These are phyloP conservation scores for Fagopyrum tataricum DNA, from an alignment of 148 eudicot species.

Conservation along the genomic window DNA sequence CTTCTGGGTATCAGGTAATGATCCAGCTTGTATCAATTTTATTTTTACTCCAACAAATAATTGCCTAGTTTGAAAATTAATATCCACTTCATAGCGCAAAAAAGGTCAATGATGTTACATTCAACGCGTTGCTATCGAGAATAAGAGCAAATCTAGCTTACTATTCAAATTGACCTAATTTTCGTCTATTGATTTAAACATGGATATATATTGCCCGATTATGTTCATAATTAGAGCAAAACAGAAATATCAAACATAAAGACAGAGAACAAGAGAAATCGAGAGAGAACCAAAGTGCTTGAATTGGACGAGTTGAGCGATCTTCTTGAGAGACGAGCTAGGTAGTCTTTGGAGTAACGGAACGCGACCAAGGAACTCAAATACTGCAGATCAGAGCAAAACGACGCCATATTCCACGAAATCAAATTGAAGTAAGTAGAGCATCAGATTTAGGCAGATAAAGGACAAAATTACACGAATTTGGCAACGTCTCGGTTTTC, in stretches of 20 bases:
- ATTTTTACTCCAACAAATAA: background rate
- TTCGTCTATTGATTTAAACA: background rate
- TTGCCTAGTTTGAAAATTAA: background rate
- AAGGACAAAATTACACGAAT: background rate
- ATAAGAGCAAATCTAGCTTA: background rate
- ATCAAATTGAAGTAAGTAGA: background rate
- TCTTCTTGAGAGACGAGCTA: slow-evolving; percentile 52
- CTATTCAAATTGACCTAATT: background rate
- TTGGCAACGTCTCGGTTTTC: no score
- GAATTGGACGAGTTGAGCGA: slow-evolving; percentile 42
- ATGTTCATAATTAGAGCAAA: background rate
- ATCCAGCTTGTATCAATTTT: no score
- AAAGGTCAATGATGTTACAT: background rate
- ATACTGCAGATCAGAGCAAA: slow-evolving; percentile 37
- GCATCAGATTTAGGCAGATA: background rate
- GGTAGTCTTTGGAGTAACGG: slow-evolving; percentile 84
- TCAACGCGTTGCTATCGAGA: background rate
- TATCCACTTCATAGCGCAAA: background rate
- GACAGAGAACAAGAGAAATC: background rate
- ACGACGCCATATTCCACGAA: background rate
- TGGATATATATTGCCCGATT: background rate
- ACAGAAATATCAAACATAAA: background rate
- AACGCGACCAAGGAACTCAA: slow-evolving; percentile 62
- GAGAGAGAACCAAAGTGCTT: slow-evolving; percentile 44
- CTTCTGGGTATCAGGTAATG: no score